Base-by-base conservation (phyloP, 2,329 filamentous ascomycete genomes). In the Penicillium sp. region DNA sequence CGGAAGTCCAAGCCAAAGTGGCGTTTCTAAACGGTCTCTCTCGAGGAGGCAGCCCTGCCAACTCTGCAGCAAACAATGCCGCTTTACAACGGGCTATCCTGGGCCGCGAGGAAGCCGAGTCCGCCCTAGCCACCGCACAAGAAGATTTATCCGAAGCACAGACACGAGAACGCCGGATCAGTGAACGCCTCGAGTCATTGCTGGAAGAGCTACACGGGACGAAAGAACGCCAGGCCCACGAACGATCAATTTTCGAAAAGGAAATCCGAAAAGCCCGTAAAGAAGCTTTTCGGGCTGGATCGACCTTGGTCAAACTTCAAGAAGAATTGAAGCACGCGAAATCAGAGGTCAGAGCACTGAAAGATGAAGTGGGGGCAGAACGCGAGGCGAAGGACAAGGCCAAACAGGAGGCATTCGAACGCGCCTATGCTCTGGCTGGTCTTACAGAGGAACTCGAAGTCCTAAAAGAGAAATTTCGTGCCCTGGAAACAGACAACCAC, bases 261-360 rank as follows among this genome's bases (percentile, higher is more conserved):
- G 83, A 86, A 65, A 77, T 85, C 33, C 75, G 82, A 44, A 79
- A 79, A 51, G 76, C 80, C 41, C 75, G 81, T 19, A 86, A 85
- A 67, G 83, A 85, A 64, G 82, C 82, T 1, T 85, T 84, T 66
- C 83, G 82, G 50, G 79, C 82, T 7, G 80, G 81, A 7, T 83
- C 83, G 1, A 74, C 76, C 2, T 61, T 85, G 27, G 78, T 86
- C 2, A 83, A 84, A 64, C 66, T 78, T 8, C 82, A 85, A 64
- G 83, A 85, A 58, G 77, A 80, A 57, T 60, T 80, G 23, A 78
- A 78, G 48, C 69, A 77, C 23, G 67, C 71, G 6, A 74, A 74
- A 58, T 67, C 65, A 1, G 80, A 81, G 60, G 70, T 82, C 27
- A 81, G 78, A 62, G 71, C 77, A 10, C 72, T 82, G 23, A 83